Conservation (phyloP, 306 rosid species). For the Rubus parviflorus region DNA sequence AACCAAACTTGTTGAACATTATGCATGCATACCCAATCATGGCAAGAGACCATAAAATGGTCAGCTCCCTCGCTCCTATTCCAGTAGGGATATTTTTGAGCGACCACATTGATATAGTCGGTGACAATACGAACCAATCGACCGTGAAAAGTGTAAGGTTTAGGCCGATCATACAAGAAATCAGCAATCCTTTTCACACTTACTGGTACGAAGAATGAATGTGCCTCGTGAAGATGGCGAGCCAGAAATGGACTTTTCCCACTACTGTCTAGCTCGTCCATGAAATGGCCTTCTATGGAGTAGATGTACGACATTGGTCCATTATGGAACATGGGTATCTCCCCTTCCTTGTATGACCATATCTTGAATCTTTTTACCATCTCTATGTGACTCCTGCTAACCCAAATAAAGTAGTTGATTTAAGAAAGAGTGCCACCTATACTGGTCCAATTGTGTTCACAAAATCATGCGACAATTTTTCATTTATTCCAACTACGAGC, state of each 20-base stretch:
- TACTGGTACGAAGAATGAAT: constrained; percentile 49
- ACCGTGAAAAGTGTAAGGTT: constrained; percentile 26
- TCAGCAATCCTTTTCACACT: constrained; percentile 49
- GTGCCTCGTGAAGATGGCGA: constrained; percentile 49
- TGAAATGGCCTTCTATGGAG: constrained; percentile 71
- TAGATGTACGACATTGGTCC: constrained; percentile 68
- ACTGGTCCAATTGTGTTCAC: not conserved
- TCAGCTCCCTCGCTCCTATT: constrained; percentile 66
- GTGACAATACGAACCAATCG: constrained; percentile 34
- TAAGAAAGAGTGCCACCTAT: not conserved
- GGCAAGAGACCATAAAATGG: constrained; percentile 62
- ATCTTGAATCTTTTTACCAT: constrained; percentile 67
- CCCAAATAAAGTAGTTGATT: not conserved
- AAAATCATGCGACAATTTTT: not conserved
- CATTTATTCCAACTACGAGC: not conserved
- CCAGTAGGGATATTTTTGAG: constrained; percentile 46
- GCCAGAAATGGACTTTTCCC: constrained; percentile 37
- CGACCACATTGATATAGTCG: constrained; percentile 36
- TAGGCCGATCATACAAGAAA: constrained; percentile 37
- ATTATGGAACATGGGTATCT: constrained; percentile 49
- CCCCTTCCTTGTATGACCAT: constrained; percentile 66
- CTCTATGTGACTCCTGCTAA: constrained; percentile 58
- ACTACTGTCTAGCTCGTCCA: constrained; percentile 54
- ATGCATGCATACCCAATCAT: constrained; percentile 54
- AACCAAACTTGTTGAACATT: not conserved